A percentile compares a stretch with the other conserved stretches of the same genome.
Evolutionary conservation across 1,284 basidiomycete species (phyloP).

Genomic region (Leccinum subfulvum): DNA sequence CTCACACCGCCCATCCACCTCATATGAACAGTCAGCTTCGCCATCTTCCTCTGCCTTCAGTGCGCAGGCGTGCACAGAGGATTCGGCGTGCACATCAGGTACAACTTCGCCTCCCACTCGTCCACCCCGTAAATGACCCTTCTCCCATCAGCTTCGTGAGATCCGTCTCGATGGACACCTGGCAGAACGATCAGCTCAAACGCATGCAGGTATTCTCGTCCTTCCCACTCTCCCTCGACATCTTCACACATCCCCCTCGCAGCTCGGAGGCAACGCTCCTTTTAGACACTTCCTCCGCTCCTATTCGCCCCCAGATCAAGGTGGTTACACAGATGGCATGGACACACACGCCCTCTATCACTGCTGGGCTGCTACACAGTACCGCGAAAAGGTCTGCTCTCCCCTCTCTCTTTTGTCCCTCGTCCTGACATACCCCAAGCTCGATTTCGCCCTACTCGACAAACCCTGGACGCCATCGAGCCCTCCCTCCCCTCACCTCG

Average conservation of each 20-base stretch:
- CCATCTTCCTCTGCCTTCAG: conserved; percentile 87
- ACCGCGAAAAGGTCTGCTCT: conserved; percentile 76
- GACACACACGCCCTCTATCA: conserved; percentile 82
- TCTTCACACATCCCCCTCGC: conserved; percentile 18
- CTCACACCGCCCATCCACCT: not conserved
- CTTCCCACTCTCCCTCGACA: conserved; percentile 6
- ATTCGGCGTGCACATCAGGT: conserved; percentile 86
- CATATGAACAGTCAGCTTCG: conserved; percentile 53
- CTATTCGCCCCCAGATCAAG: conserved; percentile 68
- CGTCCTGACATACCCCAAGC: conserved; percentile 40
- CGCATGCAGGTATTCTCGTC: conserved; percentile 75
- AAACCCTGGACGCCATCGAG: conserved; percentile 70
- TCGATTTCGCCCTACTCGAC: conserved; percentile 68
- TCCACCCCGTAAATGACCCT: conserved; percentile 7
- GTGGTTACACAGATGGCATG: conserved; percentile 72
- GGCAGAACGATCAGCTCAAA: conserved; percentile 86
- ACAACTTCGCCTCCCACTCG: conserved; percentile 17
- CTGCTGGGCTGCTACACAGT: conserved; percentile 89
- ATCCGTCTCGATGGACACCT: conserved; percentile 94
- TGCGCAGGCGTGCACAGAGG: conserved; percentile 90
- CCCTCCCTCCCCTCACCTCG: conserved; percentile 48
- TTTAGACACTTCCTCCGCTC: conserved; percentile 78
- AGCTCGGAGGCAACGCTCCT: conserved; percentile 84
- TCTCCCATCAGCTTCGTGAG: conserved; percentile 72
- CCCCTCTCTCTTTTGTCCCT: not conserved